Evolutionary conservation across 306 rosid genomes (phyloP).

Genomic region (Acacia crassicarpa): DNA sequence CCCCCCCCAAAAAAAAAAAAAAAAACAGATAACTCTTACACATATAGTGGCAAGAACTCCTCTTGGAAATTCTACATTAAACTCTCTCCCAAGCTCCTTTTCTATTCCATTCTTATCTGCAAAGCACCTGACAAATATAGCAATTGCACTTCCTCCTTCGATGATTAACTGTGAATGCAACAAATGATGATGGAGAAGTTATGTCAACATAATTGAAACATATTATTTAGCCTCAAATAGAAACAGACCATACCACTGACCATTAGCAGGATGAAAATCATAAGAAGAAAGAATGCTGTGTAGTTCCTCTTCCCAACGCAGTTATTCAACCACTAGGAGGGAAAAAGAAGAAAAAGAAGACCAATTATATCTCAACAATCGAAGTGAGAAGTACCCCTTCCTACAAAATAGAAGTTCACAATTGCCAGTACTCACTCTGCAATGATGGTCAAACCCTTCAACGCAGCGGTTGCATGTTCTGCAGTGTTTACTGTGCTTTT

Average conservation of each 20-base stretch:
- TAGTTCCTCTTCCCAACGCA: slow-evolving; percentile 91
- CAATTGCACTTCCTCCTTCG: slow-evolving; percentile 87
- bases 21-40: slow-evolving; percentile 43
- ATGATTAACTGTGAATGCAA: slow-evolving; percentile 55
- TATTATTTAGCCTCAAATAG: not conserved
- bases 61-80: slow-evolving; percentile 70
- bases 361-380: not conserved
- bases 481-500: slow-evolving; percentile 86
- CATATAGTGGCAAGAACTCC: slow-evolving; percentile 74
- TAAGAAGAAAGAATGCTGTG: slow-evolving; percentile 84
- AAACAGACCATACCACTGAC: slow-evolving; percentile 42
- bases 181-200: slow-evolving; percentile 20
- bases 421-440: slow-evolving; percentile 61
- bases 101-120: slow-evolving; percentile 70
- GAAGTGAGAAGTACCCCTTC: slow-evolving; percentile 12
- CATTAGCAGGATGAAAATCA: slow-evolving; percentile 74
- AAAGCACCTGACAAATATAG: slow-evolving; percentile 82
- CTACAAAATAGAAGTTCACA: not conserved
- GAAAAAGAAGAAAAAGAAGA: not conserved
- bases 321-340: slow-evolving; percentile 88
- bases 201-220: slow-evolving; percentile 22
- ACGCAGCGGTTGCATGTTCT: slow-evolving; percentile 95
- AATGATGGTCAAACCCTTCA: slow-evolving; percentile 96
- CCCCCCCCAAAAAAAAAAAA: no score
- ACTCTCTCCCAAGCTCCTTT: slow-evolving; percentile 63